phyloP scores from a whole-genome alignment of 768 basidiomycete species.

The Calvatia gigantea region DNA sequence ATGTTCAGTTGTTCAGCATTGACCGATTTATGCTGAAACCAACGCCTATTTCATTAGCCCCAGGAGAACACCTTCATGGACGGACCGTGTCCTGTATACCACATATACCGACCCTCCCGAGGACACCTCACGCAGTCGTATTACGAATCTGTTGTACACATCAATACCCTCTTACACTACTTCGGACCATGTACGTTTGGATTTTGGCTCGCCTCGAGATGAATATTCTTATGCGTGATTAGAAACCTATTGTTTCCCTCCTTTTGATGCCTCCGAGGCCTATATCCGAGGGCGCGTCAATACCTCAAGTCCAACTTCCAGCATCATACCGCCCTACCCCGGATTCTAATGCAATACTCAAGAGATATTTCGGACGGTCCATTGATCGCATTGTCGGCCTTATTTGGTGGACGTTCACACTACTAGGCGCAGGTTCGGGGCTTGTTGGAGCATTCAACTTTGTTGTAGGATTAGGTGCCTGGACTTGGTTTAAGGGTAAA shows the following conservation, averaged over 20 bases:
- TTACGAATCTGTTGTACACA: conserved; percentile 71
- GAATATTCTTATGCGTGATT: neutral
- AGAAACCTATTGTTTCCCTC: conserved; percentile 87
- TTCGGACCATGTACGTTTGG: conserved; percentile 77
- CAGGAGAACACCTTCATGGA: conserved; percentile 86
- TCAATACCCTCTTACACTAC: conserved; percentile 80
- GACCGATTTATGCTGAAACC: neutral
- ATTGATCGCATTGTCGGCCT: conserved; percentile 77
- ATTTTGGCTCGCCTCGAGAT: neutral
- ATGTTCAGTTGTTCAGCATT: neutral
- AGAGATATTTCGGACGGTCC: conserved; percentile 60
- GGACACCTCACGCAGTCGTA: conserved; percentile 44
- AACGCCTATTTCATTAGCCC: conserved; percentile 32
- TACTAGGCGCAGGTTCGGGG: conserved; percentile 75
- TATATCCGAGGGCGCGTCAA: conserved; percentile 21
- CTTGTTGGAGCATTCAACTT: conserved; percentile 72
- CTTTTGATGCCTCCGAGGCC: conserved; percentile 54
- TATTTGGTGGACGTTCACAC: conserved; percentile 71
- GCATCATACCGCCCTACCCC: conserved; percentile 45
- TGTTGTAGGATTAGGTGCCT: conserved; percentile 60
- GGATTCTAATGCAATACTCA: conserved; percentile 50
- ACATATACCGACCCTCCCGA: conserved; percentile 66
- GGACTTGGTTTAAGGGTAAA: conserved; percentile 53
- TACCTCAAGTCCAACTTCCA: conserved; percentile 51
- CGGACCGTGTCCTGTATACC: conserved; percentile 86